phyloP scores from a whole-genome alignment of 2,329 filamentous ascomycete species.

The Scorias spongiosa region DNA sequence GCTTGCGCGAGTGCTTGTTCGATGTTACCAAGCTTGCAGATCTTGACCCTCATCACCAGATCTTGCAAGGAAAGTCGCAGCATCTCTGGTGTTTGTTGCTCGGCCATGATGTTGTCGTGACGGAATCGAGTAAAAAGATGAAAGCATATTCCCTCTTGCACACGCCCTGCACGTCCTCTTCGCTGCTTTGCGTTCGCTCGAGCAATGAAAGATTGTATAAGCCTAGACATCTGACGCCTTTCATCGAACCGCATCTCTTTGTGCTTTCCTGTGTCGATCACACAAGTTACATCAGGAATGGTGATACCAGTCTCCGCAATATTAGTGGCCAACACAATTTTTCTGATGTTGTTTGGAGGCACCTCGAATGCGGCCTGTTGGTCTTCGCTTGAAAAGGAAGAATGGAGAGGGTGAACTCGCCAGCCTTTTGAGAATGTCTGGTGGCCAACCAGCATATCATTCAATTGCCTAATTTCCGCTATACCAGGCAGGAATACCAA shows the following conservation, averaged over 20 bases:
- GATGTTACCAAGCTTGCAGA: constrained; percentile 87
- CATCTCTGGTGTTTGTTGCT: constrained; percentile 94
- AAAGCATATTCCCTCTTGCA: constrained; percentile 88
- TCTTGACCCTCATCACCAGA: constrained; percentile 88
- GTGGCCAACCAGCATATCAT: constrained; percentile 69
- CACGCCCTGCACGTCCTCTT: constrained; percentile 82
- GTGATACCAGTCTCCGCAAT: constrained; percentile 98
- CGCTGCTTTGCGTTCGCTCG: constrained; percentile 91
- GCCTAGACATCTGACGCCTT: constrained; percentile 70
- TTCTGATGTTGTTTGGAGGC: constrained; percentile 66
- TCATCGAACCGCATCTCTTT: constrained; percentile 97
- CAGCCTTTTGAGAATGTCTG: constrained; percentile 61
- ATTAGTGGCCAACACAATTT: constrained; percentile 93
- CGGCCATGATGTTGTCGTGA: constrained; percentile 69
- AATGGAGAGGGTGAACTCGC: constrained; percentile 82
- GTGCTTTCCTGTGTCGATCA: constrained; percentile 92
- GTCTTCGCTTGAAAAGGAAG: constrained; percentile 87
- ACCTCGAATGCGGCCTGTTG: constrained; percentile 85
- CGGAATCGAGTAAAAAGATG: constrained; percentile 86
- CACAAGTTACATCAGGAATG: constrained; percentile 92
- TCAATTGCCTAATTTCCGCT: constrained; percentile 53
- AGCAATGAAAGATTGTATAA: constrained; percentile 92
- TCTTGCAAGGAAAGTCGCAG: constrained; percentile 87
- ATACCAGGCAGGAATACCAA: constrained; percentile 92
- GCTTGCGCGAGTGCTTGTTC: constrained; percentile 79